Conservation (phyloP, 1,284 basidiomycete species). For the Trichosporon asahii region DNA sequence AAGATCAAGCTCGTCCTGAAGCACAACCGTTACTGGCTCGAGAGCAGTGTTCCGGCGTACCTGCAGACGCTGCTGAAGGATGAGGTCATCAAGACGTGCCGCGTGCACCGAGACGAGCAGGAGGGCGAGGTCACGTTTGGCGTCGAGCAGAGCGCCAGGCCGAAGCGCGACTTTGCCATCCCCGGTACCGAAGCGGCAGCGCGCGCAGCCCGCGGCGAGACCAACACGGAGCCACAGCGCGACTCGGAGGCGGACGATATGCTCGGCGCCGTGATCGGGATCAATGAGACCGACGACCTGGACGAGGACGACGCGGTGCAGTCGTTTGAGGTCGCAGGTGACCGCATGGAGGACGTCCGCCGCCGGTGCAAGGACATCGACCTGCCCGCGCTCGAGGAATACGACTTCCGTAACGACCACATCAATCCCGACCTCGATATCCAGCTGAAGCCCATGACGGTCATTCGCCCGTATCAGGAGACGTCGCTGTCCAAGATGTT, state of each 20-base stretch:
- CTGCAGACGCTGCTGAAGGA: constrained; percentile 82
- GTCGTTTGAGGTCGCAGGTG: constrained; percentile 87
- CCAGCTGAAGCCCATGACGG: constrained; percentile 91
- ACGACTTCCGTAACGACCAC: constrained; percentile 94
- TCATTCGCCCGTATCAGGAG: constrained; percentile 95
- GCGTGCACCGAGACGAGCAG: constrained; percentile 38
- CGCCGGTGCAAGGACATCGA: constrained; percentile 90
- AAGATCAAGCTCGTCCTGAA: constrained; percentile 97
- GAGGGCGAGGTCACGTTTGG: constrained; percentile 62
- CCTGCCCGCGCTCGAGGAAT: constrained; percentile 95
- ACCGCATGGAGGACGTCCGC: constrained; percentile 89
- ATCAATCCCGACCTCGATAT: constrained; percentile 93
- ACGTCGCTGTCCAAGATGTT: constrained; percentile 98
- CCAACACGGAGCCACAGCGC: constrained; percentile 18
- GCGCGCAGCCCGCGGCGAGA: constrained; percentile 35
- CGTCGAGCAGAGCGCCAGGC: constrained; percentile 72
- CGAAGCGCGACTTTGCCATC: constrained; percentile 70
- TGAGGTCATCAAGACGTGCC: constrained; percentile 60
- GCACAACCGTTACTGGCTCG: constrained; percentile 93
- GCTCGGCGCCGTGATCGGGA: constrained; percentile 79
- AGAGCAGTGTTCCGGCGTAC: constrained; percentile 87
- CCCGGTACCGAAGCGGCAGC: constrained; percentile 63
- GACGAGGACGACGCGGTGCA: constrained; percentile 96
- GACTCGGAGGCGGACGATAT: constrained; percentile 43
- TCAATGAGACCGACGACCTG: constrained; percentile 81